Base-by-base conservation (phyloP, 306 rosid genomes). In the Astragalus glycyphyllos region DNA sequence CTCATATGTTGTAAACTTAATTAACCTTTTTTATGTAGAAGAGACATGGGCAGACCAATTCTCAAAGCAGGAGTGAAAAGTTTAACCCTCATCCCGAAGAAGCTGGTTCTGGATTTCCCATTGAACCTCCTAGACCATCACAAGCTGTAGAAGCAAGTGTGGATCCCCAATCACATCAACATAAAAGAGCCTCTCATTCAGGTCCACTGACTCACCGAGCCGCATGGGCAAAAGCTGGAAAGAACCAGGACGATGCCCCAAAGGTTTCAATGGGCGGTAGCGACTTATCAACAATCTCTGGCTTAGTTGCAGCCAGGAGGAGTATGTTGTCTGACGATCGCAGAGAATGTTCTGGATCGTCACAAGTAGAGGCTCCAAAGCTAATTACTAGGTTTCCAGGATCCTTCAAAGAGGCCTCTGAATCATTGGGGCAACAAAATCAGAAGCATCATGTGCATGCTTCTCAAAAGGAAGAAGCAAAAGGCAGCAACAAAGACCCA, bases 81-180 rank as follows among this genome's bases (percentile, higher is more conserved):
- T 95, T 95, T 77, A 91, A 89, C 68, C 92, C 92, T 83, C 99
- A 95, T 77, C 89, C 89, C 3, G 99, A 91, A 84, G 99, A 95
- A 69, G 96, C 73, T 84, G 98, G 91, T 16, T 95, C 99, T 41
- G 99, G 99, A 38, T 95, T 95, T 84, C 97, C 99, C 58, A 95
- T 95, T 57, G 99, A 95, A 56, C 99, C 99, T n/a, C 99, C 99
- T 45, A 84, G 99, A 81, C 91, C 92, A 65, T 95, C 96, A 49
- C 97, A 95, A 66, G 87, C 81, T 42, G 86, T 69, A 45, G 96
- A 87, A 80, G 83, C 38, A 32, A 75, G 81, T 11, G 42, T 32
- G 13, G 95, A 86, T 51, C 64, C 82, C 58, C 89, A 75, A 54
- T 82, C 75, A 68, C 88, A 76, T 63, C 89, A 88, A 64, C 96